Evolutionary conservation across 225 moss, liverwort and hornwort genomes (phyloP).

Genomic region (Antitrichia curtipendula): DNA sequence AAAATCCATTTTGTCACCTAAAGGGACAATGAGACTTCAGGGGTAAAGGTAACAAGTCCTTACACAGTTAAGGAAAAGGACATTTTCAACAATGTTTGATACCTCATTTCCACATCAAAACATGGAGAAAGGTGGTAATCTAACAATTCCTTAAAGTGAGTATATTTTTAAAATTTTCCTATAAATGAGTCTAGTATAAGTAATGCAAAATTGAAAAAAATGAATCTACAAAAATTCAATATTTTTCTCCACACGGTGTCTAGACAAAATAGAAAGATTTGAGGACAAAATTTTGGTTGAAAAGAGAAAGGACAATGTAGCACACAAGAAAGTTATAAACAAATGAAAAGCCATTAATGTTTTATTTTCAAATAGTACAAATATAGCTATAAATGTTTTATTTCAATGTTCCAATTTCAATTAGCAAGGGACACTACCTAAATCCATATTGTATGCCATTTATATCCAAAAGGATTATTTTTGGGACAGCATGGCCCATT

Average conservation of each 20-base stretch:
- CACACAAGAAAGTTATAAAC: fast-evolving
- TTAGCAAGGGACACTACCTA: fast-evolving
- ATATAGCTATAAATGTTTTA: not conserved
- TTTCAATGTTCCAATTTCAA: not conserved
- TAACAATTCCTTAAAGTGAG: not conserved
- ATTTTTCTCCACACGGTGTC: fast-evolving
- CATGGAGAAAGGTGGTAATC: fast-evolving
- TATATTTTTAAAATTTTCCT: fast-evolving
- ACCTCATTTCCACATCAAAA: not conserved
- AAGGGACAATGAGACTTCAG: not conserved
- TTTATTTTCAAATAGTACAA: not conserved
- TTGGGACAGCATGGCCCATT: not conserved
- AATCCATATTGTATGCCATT: not conserved
- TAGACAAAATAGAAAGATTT: fast-evolving
- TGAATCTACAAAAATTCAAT: fast-evolving
- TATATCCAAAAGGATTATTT: fast-evolving
- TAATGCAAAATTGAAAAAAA: not conserved
- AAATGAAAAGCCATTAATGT: not conserved
- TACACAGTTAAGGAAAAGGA: not conserved
- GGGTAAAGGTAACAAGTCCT: not conserved
- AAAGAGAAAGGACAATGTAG: not conserved
- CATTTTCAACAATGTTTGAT: not conserved
- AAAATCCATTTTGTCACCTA: fast-evolving
- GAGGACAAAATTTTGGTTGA: fast-evolving
- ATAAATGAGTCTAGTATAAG: not conserved